Conservation (phyloP, 495 filamentous ascomycete genomes). For the Aspergillus nidulans region DNA sequence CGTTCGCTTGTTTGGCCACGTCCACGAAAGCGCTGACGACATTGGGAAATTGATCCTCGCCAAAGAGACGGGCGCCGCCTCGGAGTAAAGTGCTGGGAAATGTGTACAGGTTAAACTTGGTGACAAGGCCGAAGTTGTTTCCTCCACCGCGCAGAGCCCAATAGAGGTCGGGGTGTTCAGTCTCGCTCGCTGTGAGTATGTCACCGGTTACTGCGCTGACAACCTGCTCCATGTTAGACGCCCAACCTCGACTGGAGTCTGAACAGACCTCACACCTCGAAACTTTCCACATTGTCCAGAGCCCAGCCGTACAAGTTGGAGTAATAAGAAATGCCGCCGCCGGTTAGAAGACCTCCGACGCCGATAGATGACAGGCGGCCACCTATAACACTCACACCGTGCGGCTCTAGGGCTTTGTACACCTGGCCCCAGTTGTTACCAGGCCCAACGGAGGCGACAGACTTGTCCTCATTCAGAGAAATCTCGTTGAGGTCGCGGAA, state of each 20-base stretch:
- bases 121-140: slow-evolving; percentile 49
- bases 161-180: slow-evolving; percentile 40
- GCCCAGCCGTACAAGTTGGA: slow-evolving; percentile 23
- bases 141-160: slow-evolving; percentile 51
- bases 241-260: slow-evolving; percentile 24
- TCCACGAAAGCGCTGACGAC: slow-evolving; percentile 13
- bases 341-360: slow-evolving; percentile 33
- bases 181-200: slow-evolving; percentile 37
- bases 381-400: slow-evolving; percentile 38
- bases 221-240: slow-evolving; percentile 27
- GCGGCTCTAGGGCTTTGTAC: slow-evolving; percentile 45
- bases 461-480: background rate
- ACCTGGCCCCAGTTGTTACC: slow-evolving; percentile 41
- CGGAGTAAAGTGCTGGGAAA: background rate
- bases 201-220: slow-evolving; percentile 37
- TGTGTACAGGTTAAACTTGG: slow-evolving; percentile 41
- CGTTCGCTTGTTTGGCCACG: background rate
- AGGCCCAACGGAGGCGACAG: slow-evolving; percentile 25
- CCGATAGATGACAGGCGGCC: slow-evolving; percentile 32
- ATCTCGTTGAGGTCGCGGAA: slow-evolving; percentile 9
- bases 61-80: slow-evolving; percentile 7
- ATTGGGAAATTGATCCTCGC: background rate
- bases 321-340: slow-evolving; percentile 23
- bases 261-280: background rate
- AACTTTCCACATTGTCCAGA: slow-evolving; percentile 40